Conservation (phyloP, 2,329 filamentous ascomycete species). For the Rachicladosporium sp. region DNA sequence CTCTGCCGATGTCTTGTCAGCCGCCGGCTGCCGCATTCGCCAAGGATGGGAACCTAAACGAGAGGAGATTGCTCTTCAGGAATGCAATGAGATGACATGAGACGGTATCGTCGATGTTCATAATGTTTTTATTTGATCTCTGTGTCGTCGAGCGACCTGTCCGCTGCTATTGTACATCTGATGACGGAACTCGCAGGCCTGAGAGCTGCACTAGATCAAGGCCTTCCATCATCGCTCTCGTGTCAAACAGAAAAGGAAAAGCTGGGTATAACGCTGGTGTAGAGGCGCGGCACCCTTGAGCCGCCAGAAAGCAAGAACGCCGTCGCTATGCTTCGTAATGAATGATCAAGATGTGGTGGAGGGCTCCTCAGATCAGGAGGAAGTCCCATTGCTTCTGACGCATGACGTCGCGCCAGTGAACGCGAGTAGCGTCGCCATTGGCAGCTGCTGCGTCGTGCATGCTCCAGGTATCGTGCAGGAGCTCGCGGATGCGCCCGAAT, state of each 20-base stretch:
- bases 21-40: too few species aligned
- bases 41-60: too few species aligned
- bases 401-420: slow-evolving; percentile 95
- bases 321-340: slow-evolving; percentile 21
- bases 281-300: slow-evolving; percentile 2
- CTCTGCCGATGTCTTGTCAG: too few species aligned
- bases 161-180: too few species aligned
- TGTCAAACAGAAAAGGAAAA: not conserved
- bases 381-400: slow-evolving; percentile 83
- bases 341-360: slow-evolving; percentile 1
- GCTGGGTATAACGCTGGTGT: slow-evolving; percentile 13
- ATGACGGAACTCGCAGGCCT: slow-evolving; percentile 5
- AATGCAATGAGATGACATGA: too few species aligned
- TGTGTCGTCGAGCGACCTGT: too few species aligned
- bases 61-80: too few species aligned
- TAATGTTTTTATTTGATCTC: too few species aligned
- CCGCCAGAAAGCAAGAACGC: slow-evolving; percentile 9
- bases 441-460: slow-evolving; percentile 52
- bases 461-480: slow-evolving; percentile 74
- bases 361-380: slow-evolving; percentile 56
- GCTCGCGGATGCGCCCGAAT: slow-evolving; percentile 67
- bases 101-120: too few species aligned
- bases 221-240: slow-evolving; percentile 3
- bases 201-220: slow-evolving; percentile 26
- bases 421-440: slow-evolving; percentile 45